phyloP scores from a whole-genome alignment of 768 basidiomycete genomes.

The Tricholomella constricta region DNA sequence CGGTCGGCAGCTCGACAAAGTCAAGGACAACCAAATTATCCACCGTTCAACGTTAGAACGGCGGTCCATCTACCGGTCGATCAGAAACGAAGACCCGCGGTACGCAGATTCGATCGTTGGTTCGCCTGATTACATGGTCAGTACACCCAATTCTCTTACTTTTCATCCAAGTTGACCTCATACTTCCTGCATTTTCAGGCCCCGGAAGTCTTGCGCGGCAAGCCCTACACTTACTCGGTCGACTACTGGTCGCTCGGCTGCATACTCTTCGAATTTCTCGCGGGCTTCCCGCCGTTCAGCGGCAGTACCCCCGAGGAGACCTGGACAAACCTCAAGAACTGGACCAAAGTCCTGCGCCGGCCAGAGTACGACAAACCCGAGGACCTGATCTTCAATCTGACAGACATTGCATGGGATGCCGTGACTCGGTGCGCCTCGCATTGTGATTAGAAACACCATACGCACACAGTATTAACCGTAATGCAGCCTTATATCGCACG shows the following conservation, averaged over 20 bases:
- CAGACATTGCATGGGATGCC: constrained; percentile 92
- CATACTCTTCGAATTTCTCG: constrained; percentile 95
- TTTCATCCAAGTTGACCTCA: not conserved
- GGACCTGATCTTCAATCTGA: constrained; percentile 95
- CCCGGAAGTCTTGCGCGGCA: constrained; percentile 89
- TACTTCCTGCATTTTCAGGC: constrained; percentile 41
- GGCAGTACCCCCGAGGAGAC: constrained; percentile 96
- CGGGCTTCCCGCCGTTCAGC: constrained; percentile 97
- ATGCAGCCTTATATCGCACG: constrained; percentile 81
- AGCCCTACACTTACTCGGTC: constrained; percentile 93
- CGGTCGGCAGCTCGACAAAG: constrained; percentile 86
- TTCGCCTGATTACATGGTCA: constrained; percentile 96
- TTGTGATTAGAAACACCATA: not conserved
- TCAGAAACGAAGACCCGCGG: constrained; percentile 86
- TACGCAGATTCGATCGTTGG: constrained; percentile 98
- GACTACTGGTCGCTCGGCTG: constrained; percentile 99
- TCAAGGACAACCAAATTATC: constrained; percentile 89
- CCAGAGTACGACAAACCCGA: constrained; percentile 96
- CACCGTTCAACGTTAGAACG: constrained; percentile 93
- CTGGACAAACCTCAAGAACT: constrained; percentile 98
- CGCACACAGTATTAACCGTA: not conserved
- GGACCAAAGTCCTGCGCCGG: constrained; percentile 88
- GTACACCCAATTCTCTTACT: not conserved
- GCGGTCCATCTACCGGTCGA: constrained; percentile 90
- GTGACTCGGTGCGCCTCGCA: constrained; percentile 67